phyloP scores from a whole-genome alignment of 1,139 yeast species.

The Saccharomyces uvarum region DNA sequence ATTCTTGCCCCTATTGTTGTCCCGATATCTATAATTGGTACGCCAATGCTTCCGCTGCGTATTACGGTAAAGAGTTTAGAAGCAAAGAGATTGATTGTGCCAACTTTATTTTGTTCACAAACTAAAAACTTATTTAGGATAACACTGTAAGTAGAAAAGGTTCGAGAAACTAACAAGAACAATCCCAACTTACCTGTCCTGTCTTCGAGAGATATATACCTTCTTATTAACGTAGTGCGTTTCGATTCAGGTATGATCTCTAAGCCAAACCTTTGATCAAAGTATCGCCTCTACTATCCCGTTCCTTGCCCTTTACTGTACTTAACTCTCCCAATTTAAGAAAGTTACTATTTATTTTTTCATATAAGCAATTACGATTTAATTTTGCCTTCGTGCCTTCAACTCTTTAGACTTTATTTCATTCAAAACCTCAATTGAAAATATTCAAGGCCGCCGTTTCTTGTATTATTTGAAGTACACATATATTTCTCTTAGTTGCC shows the following conservation, averaged over 20 bases:
- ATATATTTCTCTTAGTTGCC: background rate
- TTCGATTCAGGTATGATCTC: background rate
- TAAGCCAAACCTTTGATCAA: background rate
- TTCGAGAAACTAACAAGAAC: too few species aligned
- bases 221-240: background rate
- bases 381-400: background rate
- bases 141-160: too few species aligned
- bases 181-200: too few species aligned
- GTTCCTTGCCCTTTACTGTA: background rate
- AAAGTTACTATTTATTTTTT: background rate
- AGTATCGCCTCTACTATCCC: background rate
- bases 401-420: background rate
- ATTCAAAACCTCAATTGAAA: background rate
- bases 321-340: background rate
- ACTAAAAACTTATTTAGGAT: too few species aligned
- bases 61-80: background rate
- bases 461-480: background rate
- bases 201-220: background rate
- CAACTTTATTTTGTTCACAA: background rate
- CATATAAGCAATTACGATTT: background rate
- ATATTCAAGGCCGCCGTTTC: background rate
- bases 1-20: background rate
- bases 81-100: background rate
- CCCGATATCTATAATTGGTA: background rate
- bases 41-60: background rate